Evolutionary conservation across 1,284 basidiomycete genomes (phyloP).

Genomic region (Mycena sp.): DNA sequence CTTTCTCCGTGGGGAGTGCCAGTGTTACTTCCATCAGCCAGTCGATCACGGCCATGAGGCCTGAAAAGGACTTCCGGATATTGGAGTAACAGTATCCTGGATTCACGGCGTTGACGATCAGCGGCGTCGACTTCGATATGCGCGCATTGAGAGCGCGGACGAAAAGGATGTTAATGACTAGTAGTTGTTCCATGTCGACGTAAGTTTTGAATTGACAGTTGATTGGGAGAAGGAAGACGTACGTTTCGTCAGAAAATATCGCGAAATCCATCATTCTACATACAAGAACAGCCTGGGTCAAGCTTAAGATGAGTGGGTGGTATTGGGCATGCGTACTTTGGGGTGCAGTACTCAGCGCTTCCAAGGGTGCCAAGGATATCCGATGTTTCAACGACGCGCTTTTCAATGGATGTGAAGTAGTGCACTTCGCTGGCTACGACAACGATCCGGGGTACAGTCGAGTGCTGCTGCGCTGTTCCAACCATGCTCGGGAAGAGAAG

Average conservation of each 20-base stretch:
- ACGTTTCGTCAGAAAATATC: constrained; percentile 49
- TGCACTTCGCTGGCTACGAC: constrained; percentile 41
- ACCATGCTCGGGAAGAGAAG: constrained; percentile 53
- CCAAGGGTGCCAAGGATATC: constrained; percentile 44
- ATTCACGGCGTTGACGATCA: constrained; percentile 46
- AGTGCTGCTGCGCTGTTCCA: constrained; percentile 41
- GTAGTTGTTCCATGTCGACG: neutral
- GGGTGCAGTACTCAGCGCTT: constrained; percentile 38
- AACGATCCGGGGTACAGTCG: constrained; percentile 34
- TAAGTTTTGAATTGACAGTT: neutral
- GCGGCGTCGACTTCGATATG: constrained; percentile 39
- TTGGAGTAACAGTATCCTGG: constrained; percentile 45
- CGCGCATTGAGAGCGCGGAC: constrained; percentile 43
- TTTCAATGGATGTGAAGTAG: constrained; percentile 31
- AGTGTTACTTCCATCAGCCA: constrained; percentile 29
- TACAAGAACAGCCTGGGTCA: neutral
- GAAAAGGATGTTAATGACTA: constrained; percentile 45
- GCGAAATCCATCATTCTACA: constrained; percentile 27
- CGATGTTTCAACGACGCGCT: constrained; percentile 25
- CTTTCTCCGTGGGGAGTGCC: constrained; percentile 41
- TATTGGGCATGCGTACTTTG: constrained; percentile 34
- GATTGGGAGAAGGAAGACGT: constrained; percentile 18
- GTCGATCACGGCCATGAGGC: constrained; percentile 16
- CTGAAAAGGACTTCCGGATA: constrained; percentile 34
- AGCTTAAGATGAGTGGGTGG: no score